Evolutionary conservation across 768 basidiomycete species (phyloP), one percentile per base, ranked within the genome.

Genomic region (Boletus tylopilopsis): DNA sequence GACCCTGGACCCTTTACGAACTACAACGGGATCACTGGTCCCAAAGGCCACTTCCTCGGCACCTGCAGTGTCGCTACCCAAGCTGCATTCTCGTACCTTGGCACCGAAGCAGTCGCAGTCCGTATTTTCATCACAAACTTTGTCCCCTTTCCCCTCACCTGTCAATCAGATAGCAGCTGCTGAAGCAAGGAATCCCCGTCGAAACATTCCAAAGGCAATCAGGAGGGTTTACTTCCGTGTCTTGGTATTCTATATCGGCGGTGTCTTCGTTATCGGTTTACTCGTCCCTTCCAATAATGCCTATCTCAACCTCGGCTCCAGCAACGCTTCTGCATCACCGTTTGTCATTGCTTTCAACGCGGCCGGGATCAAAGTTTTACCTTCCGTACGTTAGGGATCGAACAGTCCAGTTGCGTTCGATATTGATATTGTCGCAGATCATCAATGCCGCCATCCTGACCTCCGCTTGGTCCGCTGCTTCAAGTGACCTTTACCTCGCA

Each of bases 1-100:
- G 42, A 82, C 44, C 84, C 83, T 0, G 84, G 84, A 1, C 78
- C 83, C 0, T 78, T 85, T 56, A 71, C 69, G 1, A 69, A 82
- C 52, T 77, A 52, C 47, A 10, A 68, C 32, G 62, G 57, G 4
- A 67, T 71, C 35, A 45, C 58, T 23, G 82, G 82, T 1, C 47
- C 69, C 2, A 72, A 70, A 34, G 81, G 81, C 19, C 73, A 71
- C 23, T 84, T 84, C 71, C 60, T 75, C 12, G 72, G 72, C 5
- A 70, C 69, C 47, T 81, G 75, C 69, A 71, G 77, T 2, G 80
- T 80, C 40, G 71, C 79, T 46, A 75, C 72, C 9, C 78, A 82
- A 57, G 84, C 82, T 13, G 78, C 77, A 4, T 84, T 83, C 68
- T 74, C 79, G 12, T 82, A 73, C 63, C 72, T 78, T 24, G 83